Evolutionary conservation across 31 red algal genomes (phyloP), one percentile per base, ranked within the genome.

Genomic region (Porphyra umbilicalis): DNA sequence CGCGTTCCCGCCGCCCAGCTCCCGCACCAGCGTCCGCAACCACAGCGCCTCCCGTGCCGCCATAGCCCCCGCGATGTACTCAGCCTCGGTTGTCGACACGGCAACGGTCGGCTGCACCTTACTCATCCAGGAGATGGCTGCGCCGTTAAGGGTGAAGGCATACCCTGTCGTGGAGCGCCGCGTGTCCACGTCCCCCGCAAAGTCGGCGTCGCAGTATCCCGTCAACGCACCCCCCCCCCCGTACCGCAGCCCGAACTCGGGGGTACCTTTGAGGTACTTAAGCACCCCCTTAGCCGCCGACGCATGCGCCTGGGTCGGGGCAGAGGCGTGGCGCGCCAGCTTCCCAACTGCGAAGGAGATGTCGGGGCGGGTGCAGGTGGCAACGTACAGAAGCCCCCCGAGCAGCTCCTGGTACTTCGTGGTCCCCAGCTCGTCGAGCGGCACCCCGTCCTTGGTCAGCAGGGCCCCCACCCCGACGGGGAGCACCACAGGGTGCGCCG

Each of bases 1-100:
- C 9, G 6, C 31, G 38, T 75, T 75, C 34, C 14, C 1, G 15
- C 30, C 14, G 38, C 4, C 2, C 38, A 82, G 38, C 15, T 82
- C 80, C 6, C 3, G 3, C 5, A 82, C 15, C 7, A 82, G 38
- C 33, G 2, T 4, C 37, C 36, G 6, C 33, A 82, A 37, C 78
- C 78, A 81, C 35, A 87, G 29, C 8, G 76, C 85, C 79, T 87
- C 85, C 68, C 79, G 7, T 5, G 37, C 36, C 32, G 85, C 85
- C 57, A 68, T 76, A 5, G 44, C 80, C 34, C 37, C 31, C 25
- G 85, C 79, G 35, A 81, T 71, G 37, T 57, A 81, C 79, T 87
- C 78, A 8, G 85, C 79, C 31, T 87, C 85, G 8, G 81, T 76
- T 8, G 85, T 87, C 37, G 85, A 87, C 79, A 76, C 44, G 9